phyloP scores from a whole-genome alignment of 2,329 filamentous ascomycete species.

The Neospermospora avenae region DNA sequence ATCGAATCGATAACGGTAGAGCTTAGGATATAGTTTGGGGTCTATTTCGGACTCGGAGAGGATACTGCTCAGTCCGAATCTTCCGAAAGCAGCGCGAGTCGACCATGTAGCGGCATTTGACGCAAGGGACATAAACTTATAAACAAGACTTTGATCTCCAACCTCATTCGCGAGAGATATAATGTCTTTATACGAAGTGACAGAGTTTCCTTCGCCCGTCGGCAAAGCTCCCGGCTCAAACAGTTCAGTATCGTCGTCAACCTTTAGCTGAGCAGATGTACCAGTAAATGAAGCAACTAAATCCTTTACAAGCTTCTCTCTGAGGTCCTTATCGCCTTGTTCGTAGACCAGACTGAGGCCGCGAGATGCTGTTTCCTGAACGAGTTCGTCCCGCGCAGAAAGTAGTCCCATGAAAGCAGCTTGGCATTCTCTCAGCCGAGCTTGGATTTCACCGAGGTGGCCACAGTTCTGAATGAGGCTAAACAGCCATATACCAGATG shows the following conservation, averaged over 20 bases:
- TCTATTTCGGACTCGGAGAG: slow-evolving; percentile 85
- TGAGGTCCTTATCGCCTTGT: slow-evolving; percentile 77
- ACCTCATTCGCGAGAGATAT: slow-evolving; percentile 94
- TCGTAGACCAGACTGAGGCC: slow-evolving; percentile 93
- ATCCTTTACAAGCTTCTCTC: slow-evolving; percentile 80
- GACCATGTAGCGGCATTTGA: slow-evolving; percentile 97
- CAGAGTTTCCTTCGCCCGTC: slow-evolving; percentile 81
- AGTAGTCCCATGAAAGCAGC: slow-evolving; percentile 84
- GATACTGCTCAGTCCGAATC: slow-evolving; percentile 89
- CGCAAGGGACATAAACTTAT: slow-evolving; percentile 97
- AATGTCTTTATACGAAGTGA: slow-evolving; percentile 97
- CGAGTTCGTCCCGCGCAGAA: slow-evolving; percentile 84
- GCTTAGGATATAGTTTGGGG: slow-evolving; percentile 90
- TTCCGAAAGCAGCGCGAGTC: slow-evolving; percentile 90
- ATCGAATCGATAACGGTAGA: slow-evolving; percentile 93
- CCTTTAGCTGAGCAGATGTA: slow-evolving; percentile 69
- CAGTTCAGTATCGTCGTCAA: slow-evolving; percentile 86
- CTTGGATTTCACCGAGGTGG: slow-evolving; percentile 70
- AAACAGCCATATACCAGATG: slow-evolving; percentile 92
- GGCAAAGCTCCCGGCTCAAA: slow-evolving; percentile 89
- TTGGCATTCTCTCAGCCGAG: slow-evolving; percentile 74
- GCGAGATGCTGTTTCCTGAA: slow-evolving; percentile 91
- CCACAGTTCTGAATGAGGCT: slow-evolving; percentile 89
- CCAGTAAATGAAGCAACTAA: slow-evolving; percentile 87
- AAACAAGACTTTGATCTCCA: slow-evolving; percentile 92